Evolutionary conservation across 2,329 filamentous ascomycete genomes (phyloP).

Genomic region (Ceratocystis colombiana): DNA sequence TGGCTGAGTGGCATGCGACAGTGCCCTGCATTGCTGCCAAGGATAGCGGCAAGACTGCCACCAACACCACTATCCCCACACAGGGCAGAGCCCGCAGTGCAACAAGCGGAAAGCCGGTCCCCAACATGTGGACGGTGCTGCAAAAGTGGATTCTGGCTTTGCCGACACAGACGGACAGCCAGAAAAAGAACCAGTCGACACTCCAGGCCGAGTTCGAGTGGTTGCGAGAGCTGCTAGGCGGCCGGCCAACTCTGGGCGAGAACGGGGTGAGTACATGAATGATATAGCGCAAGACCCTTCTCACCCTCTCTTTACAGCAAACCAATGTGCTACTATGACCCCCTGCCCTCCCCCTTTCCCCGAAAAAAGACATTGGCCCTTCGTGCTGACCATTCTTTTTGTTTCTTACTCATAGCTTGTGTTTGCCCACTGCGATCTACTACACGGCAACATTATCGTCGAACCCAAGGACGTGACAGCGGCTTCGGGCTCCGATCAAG

Average conservation of each 20-base stretch:
- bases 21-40: constrained; percentile 46
- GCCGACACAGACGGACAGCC: constrained; percentile 58
- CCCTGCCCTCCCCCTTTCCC: background rate
- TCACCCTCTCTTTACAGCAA: background rate
- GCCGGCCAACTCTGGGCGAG: constrained; percentile 64
- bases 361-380: background rate
- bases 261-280: constrained; percentile 50
- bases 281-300: background rate
- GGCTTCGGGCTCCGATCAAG: constrained; percentile 30
- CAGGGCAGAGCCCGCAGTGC: constrained; percentile 32
- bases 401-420: constrained; percentile 49
- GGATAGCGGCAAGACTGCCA: constrained; percentile 31
- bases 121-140: constrained; percentile 90
- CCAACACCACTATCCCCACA: constrained; percentile 1
- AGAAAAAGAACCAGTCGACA: constrained; percentile 54
- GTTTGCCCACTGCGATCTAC: constrained; percentile 88
- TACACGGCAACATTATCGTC: constrained; percentile 95
- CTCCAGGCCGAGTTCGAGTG: constrained; percentile 66
- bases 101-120: constrained; percentile 59
- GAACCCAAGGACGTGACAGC: constrained; percentile 38
- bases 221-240: constrained; percentile 60
- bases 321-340: background rate
- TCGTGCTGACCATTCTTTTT: constrained; percentile 6
- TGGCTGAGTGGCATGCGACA: constrained; percentile 87
- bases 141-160: constrained; percentile 90